Conservation (phyloP, 345 rosid species). For the Lenwebbia sp. region DNA sequence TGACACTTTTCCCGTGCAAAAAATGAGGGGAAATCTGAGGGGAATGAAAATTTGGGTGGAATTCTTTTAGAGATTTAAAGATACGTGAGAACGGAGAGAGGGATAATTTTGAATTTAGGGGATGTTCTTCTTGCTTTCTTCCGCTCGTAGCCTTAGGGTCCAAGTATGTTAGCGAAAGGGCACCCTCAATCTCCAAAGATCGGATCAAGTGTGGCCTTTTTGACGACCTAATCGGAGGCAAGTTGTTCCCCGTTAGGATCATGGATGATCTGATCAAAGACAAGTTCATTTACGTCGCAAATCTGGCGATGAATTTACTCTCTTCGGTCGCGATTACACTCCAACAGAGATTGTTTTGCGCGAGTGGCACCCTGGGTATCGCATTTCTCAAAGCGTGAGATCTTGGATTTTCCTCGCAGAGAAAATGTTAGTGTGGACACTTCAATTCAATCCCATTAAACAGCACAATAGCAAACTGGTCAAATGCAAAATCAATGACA, state of each 20-base stretch:
- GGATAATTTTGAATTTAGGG: not conserved
- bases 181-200: not conserved
- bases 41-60: not conserved
- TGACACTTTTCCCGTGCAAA: too few species aligned
- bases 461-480: too few species aligned
- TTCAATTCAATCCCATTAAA: not conserved
- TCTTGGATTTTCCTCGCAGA: not conserved
- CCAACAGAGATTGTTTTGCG: too few species aligned
- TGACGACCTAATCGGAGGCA: not conserved
- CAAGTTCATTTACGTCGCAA: not conserved
- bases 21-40: not conserved
- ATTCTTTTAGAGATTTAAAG: not conserved
- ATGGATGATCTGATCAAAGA: not conserved
- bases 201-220: not conserved
- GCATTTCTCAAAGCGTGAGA: not conserved
- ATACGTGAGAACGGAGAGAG: not conserved
- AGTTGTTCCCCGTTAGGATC: not conserved
- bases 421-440: not conserved
- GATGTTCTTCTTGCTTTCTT: not conserved
- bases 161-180: not conserved
- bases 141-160: not conserved
- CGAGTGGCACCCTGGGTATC: too few species aligned
- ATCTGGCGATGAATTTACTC: fast-evolving
- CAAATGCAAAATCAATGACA: not conserved
- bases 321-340: not conserved